Base-by-base conservation (phyloP, 2,329 filamentous ascomycete species). In the Sporothrix phasma region DNA sequence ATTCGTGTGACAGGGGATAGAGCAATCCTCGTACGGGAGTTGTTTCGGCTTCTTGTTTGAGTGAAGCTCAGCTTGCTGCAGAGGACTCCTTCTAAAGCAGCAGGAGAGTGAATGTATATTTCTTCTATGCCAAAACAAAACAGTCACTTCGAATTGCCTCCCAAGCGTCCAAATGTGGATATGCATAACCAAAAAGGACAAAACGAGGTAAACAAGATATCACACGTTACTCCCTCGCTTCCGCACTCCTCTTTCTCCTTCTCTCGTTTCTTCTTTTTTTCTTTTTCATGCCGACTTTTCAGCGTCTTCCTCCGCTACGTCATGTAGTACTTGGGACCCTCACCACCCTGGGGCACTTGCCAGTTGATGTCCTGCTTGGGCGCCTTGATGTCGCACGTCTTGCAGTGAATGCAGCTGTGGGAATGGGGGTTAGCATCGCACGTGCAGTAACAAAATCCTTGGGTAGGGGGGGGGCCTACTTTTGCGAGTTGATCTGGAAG, bases 351-450 rank as follows among this genome's bases (percentile, higher is more conserved):
- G 6, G 94, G 94, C 37, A 94, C 94, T 70, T 91, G 85, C 91
- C 91, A 96, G 76, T 96, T 97, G 77, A 99, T 97, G 73, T 97
- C 94, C 79, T 99, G 94, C 67, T 88, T 85, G 7, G 94, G 94
- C 17, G 91, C 93, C 79, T 99, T 99, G 79, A 99, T 99, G 76
- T 99, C 94, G 75, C 94, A 99, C 15, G 94, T 99, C 83, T 99
- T 99, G 83, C 94, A 99, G 78, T 99, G 94, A 69, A 99, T 96
- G 75, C 94, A 99, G 78, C 92, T 96, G 70, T 46, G 19, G 3
- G 5, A 24, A 70, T 46, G 19, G 3, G 5, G 29, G 62, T 65
- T 49, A 66, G 63, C 10, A 10, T 5, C 15, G 51, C 17, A 6
- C n/a, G 34, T 22, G 13, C 5, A 41, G 45, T 29, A 37, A 37